These are phyloP conservation scores for Suaeda aralocaspica DNA, from an alignment of 148 eudicot species.

Conservation along the genomic window DNA sequence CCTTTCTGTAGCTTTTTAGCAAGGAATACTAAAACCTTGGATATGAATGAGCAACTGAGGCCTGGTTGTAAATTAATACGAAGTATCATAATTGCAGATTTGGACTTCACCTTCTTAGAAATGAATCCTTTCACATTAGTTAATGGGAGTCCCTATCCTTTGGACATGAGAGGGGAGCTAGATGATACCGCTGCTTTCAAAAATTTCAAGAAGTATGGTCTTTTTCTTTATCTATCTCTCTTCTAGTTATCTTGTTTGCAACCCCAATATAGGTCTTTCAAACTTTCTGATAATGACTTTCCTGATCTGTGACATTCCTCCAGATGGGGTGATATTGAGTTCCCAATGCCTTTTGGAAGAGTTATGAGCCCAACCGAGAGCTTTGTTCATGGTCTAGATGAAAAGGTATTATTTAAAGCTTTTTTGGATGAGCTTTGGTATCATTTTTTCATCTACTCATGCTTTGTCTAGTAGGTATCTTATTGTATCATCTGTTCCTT, in stretches of 20 bases:
- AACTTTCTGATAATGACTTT: background rate
- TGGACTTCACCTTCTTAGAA: conserved; percentile 94
- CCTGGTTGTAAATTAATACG: background rate
- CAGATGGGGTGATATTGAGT: conserved; percentile 91
- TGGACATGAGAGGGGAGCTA: conserved; percentile 98
- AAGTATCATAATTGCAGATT: conserved; percentile 38
- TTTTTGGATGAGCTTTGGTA: background rate
- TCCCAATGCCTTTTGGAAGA: conserved; percentile 99
- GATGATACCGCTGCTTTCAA: conserved; percentile 90
- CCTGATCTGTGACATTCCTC: conserved; percentile 6
- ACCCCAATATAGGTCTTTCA: background rate
- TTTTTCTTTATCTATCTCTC: background rate
- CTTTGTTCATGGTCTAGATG: conserved; percentile 89
- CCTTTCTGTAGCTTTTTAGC: background rate
- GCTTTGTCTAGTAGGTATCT: background rate
- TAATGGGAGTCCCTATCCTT: conserved; percentile 90
- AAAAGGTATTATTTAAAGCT: conserved; percentile 52
- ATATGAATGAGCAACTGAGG: background rate
- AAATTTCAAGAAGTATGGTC: conserved; percentile 44
- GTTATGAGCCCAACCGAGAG: conserved; percentile 92
- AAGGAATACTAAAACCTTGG: background rate
- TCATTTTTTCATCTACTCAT: too few species aligned
- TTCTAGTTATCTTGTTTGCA: background rate
- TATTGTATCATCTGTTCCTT: conserved; percentile 7
- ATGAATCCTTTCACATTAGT: conserved; percentile 97